Conservation (phyloP, 2,329 filamentous ascomycete species). For the Sphaerulina musiva region DNA sequence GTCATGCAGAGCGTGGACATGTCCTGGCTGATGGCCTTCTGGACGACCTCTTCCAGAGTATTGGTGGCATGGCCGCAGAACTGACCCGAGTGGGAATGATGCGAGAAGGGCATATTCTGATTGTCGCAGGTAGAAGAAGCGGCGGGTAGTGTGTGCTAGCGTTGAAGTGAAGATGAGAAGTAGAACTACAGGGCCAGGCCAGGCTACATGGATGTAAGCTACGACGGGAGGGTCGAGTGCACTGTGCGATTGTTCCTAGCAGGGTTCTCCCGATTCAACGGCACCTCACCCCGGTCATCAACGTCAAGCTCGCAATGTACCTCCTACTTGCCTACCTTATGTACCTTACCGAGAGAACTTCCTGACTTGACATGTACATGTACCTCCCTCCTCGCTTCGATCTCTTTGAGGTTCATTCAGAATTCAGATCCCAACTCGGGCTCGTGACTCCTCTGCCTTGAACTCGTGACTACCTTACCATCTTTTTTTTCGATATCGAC, state of each 20-base stretch:
- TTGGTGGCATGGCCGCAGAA: slow-evolving; percentile 92
- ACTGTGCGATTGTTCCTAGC: too few species aligned
- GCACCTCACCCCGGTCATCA: too few species aligned
- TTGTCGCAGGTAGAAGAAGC: too few species aligned
- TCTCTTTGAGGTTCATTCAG: not conserved
- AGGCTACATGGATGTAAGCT: not conserved
- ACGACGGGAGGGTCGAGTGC: too few species aligned
- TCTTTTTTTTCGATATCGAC: not conserved
- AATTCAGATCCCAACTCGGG: too few species aligned
- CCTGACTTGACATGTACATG: not conserved
- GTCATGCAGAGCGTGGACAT: slow-evolving; percentile 83
- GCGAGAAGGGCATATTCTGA: slow-evolving; percentile 77
- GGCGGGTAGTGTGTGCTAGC: too few species aligned
- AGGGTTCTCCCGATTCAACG: too few species aligned
- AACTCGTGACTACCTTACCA: not conserved
- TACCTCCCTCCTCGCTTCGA: not conserved
- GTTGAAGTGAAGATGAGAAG: not conserved
- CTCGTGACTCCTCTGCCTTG: too few species aligned
- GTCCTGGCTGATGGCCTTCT: slow-evolving; percentile 67
- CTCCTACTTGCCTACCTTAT: too few species aligned
- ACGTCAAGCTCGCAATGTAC: too few species aligned
- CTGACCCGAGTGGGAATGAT: slow-evolving; percentile 96
- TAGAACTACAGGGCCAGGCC: too few species aligned
- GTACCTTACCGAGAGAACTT: not conserved
- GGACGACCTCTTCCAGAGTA: slow-evolving; percentile 74